These are phyloP conservation scores for Yamadazyma epiphylla DNA, from an alignment of 1,139 yeast genomes.

Conservation along the genomic window DNA sequence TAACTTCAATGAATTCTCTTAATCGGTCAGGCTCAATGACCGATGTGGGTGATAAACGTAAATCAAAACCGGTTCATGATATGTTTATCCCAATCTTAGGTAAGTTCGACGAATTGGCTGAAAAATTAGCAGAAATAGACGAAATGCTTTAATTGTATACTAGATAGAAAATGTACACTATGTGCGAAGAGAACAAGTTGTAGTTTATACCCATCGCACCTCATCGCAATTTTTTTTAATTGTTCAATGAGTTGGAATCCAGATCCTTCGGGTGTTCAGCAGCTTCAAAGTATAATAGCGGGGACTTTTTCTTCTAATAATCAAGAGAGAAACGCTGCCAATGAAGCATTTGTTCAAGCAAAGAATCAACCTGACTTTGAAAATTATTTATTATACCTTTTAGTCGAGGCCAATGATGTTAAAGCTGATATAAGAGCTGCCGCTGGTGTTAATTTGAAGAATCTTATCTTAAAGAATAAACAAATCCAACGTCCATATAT, in stretches of 20 bases:
- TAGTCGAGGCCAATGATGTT: constrained; percentile 49
- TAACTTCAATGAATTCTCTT: constrained; percentile 37
- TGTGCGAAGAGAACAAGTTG: too few relatives aligned
- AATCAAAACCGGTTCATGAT: constrained; percentile 39
- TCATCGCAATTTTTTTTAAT: background rate
- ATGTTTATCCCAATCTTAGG: constrained; percentile 46
- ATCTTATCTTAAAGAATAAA: constrained; percentile 47
- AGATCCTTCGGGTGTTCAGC: constrained; percentile 56
- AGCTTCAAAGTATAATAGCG: constrained; percentile 57
- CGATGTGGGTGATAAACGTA: constrained; percentile 17
- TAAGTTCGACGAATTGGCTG: constrained; percentile 43
- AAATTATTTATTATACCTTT: constrained; percentile 69
- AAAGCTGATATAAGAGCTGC: constrained; percentile 72
- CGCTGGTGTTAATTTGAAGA: constrained; percentile 83
- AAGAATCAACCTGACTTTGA: constrained; percentile 69
- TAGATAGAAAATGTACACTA: too few relatives aligned
- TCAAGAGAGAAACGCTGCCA: constrained; percentile 54
- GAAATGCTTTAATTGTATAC: constrained; percentile 18
- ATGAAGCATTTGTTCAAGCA: constrained; percentile 66
- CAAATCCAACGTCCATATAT: constrained; percentile 48
- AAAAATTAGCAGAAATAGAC: constrained; percentile 42
- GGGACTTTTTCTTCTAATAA: constrained; percentile 64
- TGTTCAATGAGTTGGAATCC: constrained; percentile 53
- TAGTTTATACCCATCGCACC: too few relatives aligned
- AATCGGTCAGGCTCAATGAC: constrained; percentile 9